Conservation (phyloP, 1,284 basidiomycete genomes). For the Puccinia polysora region DNA sequence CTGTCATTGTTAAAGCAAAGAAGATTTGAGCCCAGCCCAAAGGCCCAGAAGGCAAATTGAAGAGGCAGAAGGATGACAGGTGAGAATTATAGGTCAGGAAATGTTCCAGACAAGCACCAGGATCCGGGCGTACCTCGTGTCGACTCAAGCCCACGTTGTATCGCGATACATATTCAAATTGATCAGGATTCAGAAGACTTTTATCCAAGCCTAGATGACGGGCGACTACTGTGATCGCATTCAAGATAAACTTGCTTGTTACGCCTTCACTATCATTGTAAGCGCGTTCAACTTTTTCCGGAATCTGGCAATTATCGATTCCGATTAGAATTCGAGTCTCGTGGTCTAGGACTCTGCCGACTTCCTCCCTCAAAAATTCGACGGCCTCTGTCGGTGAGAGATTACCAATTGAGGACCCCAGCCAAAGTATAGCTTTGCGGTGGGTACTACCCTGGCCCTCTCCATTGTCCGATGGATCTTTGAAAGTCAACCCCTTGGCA, state of each 20-base stretch:
- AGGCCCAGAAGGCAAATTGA: too few species aligned
- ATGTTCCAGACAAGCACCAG: neutral
- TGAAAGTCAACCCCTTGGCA: slow-evolving; percentile 51
- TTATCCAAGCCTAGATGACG: slow-evolving; percentile 51
- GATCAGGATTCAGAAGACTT: slow-evolving; percentile 61
- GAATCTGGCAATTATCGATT: slow-evolving; percentile 74
- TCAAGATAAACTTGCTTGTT: slow-evolving; percentile 81
- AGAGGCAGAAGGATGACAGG: too few species aligned
- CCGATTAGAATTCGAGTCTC: slow-evolving; percentile 65
- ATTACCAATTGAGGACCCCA: slow-evolving; percentile 93
- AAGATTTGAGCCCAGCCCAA: too few species aligned
- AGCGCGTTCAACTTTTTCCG: slow-evolving; percentile 65
- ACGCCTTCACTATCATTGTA: slow-evolving; percentile 58
- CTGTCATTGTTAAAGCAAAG: neutral
- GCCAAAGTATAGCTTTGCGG: slow-evolving; percentile 69
- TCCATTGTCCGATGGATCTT: neutral
- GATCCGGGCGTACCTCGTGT: slow-evolving; percentile 58
- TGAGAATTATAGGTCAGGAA: slow-evolving; percentile 41
- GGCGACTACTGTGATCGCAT: slow-evolving; percentile 65
- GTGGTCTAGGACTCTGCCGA: slow-evolving; percentile 59
- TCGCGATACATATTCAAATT: slow-evolving; percentile 77
- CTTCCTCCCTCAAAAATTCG: slow-evolving; percentile 71
- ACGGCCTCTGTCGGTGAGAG: slow-evolving; percentile 71
- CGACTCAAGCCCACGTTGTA: slow-evolving; percentile 63
- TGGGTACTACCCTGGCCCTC: slow-evolving; percentile 45